These are phyloP conservation scores for Albatrellus ellisii DNA, from an alignment of 768 basidiomycete genomes.

Conservation along the genomic window DNA sequence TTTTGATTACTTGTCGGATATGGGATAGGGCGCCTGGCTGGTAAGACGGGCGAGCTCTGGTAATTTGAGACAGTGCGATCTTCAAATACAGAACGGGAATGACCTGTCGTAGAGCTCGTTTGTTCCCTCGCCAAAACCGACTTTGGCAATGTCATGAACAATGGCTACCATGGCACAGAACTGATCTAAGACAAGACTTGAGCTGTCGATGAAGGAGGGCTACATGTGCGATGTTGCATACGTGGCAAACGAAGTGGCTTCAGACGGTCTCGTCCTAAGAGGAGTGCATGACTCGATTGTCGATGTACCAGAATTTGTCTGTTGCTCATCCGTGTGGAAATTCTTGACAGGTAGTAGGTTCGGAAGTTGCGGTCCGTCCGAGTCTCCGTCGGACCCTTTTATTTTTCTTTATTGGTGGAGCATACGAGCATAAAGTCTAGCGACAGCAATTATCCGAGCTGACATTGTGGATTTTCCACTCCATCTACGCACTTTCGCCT, in stretches of 20 bases:
- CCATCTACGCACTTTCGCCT: no score
- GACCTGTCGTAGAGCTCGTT: conserved; percentile 75
- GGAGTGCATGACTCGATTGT: no score
- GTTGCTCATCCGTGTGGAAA: no score
- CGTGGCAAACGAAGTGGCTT: background rate
- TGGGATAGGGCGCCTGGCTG: conserved; percentile 46
- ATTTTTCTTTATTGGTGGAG: no score
- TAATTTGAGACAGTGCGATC: background rate
- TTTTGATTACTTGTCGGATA: conserved; percentile 37
- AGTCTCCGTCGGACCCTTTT: no score
- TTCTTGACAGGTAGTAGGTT: no score
- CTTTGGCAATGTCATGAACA: conserved; percentile 55
- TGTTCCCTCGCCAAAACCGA: conserved; percentile 68
- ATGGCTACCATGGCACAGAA: conserved; percentile 22
- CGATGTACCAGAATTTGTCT: no score
- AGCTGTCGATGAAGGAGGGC: background rate
- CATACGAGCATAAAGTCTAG: no score
- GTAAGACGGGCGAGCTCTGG: conserved; percentile 75
- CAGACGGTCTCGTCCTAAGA: background rate
- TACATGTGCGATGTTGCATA: background rate
- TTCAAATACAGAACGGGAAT: background rate
- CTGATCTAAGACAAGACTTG: no score
- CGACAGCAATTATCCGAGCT: no score
- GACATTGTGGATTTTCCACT: no score
- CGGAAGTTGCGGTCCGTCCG: no score